Conservation (phyloP, 805 yeast genomes). For the Ascoidea asiatica region DNA sequence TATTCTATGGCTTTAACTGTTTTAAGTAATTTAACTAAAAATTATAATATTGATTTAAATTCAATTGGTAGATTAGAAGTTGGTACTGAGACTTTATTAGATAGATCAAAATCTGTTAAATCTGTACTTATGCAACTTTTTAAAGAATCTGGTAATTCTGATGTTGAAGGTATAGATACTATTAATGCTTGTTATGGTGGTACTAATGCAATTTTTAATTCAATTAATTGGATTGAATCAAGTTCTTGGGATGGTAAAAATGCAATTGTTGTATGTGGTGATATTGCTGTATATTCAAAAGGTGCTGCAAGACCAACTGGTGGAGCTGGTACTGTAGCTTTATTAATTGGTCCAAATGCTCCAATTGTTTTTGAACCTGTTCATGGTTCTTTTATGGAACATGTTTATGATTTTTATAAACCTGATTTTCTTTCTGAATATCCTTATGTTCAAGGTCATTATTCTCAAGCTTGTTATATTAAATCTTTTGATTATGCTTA, state of each 20-base stretch:
- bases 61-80: conserved; percentile 91
- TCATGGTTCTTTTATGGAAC: conserved; percentile 91
- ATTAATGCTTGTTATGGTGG: conserved; percentile 98
- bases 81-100: conserved; percentile 94
- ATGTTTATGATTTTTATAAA: conserved; percentile 96
- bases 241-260: conserved; percentile 97
- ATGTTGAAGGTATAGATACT: conserved; percentile 93
- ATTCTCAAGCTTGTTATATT: conserved; percentile 85
- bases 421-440: conserved; percentile 94
- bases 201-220: conserved; percentile 86
- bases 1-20: conserved; percentile 93
- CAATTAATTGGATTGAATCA: conserved; percentile 93
- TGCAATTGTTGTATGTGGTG: conserved; percentile 95
- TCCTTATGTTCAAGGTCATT: conserved; percentile 96
- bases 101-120: conserved; percentile 94
- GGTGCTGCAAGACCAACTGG: conserved; percentile 99
- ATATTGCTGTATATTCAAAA: conserved; percentile 91
- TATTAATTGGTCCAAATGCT: conserved; percentile 94
- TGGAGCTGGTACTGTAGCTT: conserved; percentile 95
- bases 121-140: conserved; percentile 90
- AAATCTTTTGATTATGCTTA: conserved; percentile 86
- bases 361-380: conserved; percentile 84
- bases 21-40: conserved; percentile 57
- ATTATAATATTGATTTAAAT: conserved; percentile 71
- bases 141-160: conserved; percentile 54